Evolutionary conservation across 805 yeast species (phyloP), one percentile per base, ranked within the genome.

Genomic region (Lachancea waltii): DNA sequence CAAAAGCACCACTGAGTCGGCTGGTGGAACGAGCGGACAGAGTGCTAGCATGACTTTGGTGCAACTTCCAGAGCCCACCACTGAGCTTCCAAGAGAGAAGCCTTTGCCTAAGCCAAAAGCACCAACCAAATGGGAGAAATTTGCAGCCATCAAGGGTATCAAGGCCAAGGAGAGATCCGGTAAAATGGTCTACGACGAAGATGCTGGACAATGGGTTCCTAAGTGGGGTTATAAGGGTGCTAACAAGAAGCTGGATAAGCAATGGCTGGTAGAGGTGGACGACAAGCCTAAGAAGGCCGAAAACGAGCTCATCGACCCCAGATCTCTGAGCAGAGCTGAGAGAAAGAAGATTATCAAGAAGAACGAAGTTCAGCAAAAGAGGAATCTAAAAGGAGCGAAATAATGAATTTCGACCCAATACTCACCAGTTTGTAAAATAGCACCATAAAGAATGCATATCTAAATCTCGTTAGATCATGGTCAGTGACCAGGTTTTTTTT

Each of bases 161-260:
- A 71, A 82, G 64, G 75, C 94, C 65, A 89, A 85, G 71, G 85
- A 84, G 44, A 87, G 81, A 61, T 80, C 84, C 20, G 96, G 95
- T 33, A 92, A 85, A 66, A 69, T 81, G 75, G 86, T 85, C 1
- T 92, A 68, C 53, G 95, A 92, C 62, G 97, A 92, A 62, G 92
- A 75, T 22, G 66, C 75, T 21, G 89, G 90, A 36, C 89, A 87
- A 64, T 92, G 98, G 98, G 95, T 82, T 44, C 90, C 95, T 53
- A 90, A 87, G 64, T 92, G 98, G 98, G 99, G 99, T 44, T 90
- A 82, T 69, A 81, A 83, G 48, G 97, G 97, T 56, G 77, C 78
- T 64, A 92, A 92, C 65, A 90, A 92, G 67, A 76, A 78, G 39
- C 56, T 79, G 50, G 97, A 90, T 54, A 67, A 73, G 54, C 97